These are phyloP conservation scores for Aspergillus nomiae DNA, from an alignment of 2,329 filamentous ascomycete genomes.

Conservation along the genomic window DNA sequence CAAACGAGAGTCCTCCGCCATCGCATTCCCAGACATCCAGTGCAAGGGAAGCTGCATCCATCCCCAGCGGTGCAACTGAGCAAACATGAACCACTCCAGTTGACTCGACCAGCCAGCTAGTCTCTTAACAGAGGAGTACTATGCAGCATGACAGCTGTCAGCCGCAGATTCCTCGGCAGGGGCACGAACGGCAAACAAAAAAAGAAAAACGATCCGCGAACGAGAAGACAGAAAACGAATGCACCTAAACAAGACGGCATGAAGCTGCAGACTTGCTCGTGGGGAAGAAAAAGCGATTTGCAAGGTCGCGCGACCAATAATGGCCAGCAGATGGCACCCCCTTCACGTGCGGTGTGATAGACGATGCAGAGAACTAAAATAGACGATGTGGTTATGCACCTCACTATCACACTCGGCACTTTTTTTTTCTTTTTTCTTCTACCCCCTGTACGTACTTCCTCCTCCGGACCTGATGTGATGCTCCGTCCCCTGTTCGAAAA, in stretches of 20 bases:
- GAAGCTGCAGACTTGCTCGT: not conserved
- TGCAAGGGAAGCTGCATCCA: not conserved
- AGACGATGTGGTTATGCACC: not conserved
- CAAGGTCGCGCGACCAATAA: not conserved
- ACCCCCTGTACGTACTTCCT: not conserved
- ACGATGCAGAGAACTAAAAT: not conserved
- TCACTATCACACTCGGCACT: not conserved
- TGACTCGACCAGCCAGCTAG: not conserved
- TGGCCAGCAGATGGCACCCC: not conserved
- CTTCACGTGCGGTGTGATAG: conserved; percentile 2
- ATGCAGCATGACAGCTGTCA: not conserved
- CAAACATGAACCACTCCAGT: not conserved
- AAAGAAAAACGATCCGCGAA: not conserved
- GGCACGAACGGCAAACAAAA: not conserved
- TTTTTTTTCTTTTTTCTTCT: not conserved
- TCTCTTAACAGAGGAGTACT: not conserved
- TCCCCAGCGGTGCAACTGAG: not conserved
- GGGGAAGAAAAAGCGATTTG: not conserved
- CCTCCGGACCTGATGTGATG: no score
- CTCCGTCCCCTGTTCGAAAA: not conserved
- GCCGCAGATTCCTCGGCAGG: conserved; percentile 2
- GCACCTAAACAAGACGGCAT: not conserved
- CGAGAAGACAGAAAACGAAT: not conserved
- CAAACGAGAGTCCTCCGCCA: not conserved
- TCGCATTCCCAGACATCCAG: not conserved